Evolutionary conservation across 192 early-diverging fungal genomes (phyloP), one percentile per base, ranked within the genome.

Genomic region (Diversispora epigaea): DNA sequence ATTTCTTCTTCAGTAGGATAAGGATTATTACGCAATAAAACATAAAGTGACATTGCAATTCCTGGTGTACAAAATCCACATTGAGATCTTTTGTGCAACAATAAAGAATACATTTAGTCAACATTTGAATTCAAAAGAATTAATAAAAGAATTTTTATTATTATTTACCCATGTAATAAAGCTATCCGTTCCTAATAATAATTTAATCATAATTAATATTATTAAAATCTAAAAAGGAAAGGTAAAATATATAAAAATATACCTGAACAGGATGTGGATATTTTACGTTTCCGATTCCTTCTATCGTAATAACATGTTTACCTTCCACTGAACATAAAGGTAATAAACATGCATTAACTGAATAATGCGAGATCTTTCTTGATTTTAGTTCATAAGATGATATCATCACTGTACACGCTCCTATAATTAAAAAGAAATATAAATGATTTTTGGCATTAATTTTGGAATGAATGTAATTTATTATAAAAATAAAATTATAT

Each of bases 61-160:
- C 94, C 94, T 3, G 94, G 93, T 3, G 94, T 96, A 71, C 94
- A 96, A 85, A 95, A 95, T 46, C 94, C 94, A 79, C 94, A 95
- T 81, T 95, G 94, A 40, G 89, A 92, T 45, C 82, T 83, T 15
- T 12, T 17, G 44, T n/a, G 19, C 12, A 17, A 19, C 10, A 44
- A 64, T 17, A 4, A 1, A 41, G 62, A 44, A 45, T 44, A 4
- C 17, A n/a, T 17, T 44, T 6, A 39, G 0, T 25, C 6, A 22
- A 22, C 15, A 4, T 21, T 5, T 43, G 45, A 22, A 6, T n/a
- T 40, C 49, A 32, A 21, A 47, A 39, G 11, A 40, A 11, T 4
- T 54, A 71, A 7, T 21, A 39, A n/a, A 25, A 6, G 1, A 19
- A 54, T 21, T 47, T 4, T 17, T 17, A 56, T 41, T 17, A 56